Conservation (phyloP, 805 yeast species). For the Saturnispora diversa region DNA sequence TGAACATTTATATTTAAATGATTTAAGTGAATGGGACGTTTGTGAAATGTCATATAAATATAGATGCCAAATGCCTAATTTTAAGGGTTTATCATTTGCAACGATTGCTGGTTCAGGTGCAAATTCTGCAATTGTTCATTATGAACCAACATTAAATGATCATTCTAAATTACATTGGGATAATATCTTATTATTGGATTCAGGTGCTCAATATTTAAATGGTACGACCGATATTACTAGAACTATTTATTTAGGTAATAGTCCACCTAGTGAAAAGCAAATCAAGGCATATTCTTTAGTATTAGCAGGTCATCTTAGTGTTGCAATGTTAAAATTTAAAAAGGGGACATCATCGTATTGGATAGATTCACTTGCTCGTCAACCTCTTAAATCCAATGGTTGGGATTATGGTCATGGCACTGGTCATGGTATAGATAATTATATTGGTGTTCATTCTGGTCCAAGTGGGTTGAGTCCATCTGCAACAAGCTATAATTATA, state of each 20-base stretch:
- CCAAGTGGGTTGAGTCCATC: constrained; percentile 70
- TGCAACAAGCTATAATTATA: constrained; percentile 30
- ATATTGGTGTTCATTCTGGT: constrained; percentile 87
- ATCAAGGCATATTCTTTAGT: constrained; percentile 71
- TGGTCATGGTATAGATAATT: constrained; percentile 96
- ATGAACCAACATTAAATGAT: constrained; percentile 55
- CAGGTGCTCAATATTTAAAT: constrained; percentile 87
- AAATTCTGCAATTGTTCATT: constrained; percentile 70
- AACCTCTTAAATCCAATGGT: constrained; percentile 73
- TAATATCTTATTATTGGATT: constrained; percentile 69
- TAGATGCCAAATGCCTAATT: constrained; percentile 37
- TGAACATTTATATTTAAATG: constrained; percentile 38
- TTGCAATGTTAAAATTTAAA: constrained; percentile 75
- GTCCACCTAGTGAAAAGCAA: constrained; percentile 51
- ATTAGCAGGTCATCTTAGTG: constrained; percentile 82
- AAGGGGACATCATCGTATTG: constrained; percentile 65
- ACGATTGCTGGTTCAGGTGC: constrained; percentile 72
- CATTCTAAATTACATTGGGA: constrained; percentile 55
- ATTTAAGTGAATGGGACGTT: constrained; percentile 46
- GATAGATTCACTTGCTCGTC: constrained; percentile 78
- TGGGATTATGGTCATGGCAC: constrained; percentile 90
- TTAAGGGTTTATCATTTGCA: constrained; percentile 63
- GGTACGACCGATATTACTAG: constrained; percentile 97
- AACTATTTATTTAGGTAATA: constrained; percentile 57
- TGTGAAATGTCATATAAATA: constrained; percentile 43